Percentiles rank a stretch among this genome's conserved stretches.
These are phyloP conservation scores for Seiridium cupressi DNA, from an alignment of 2,329 filamentous ascomycete genomes.

Conservation along the genomic window DNA sequence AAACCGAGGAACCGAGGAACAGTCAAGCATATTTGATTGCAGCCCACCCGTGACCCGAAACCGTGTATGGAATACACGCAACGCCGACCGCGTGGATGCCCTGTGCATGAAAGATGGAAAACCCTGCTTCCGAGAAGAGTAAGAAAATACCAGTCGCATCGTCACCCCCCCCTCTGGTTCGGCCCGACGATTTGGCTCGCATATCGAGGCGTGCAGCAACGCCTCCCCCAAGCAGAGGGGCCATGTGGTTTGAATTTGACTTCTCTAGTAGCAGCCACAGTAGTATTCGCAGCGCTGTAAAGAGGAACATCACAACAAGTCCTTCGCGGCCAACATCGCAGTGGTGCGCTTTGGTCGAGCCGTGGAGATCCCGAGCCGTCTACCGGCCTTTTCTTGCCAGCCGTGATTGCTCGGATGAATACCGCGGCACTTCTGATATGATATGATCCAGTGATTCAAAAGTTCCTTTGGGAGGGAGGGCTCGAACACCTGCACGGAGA, in stretches of 20 bases:
- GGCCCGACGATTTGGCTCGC: conserved; percentile 1
- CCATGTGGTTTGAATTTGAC: neutral
- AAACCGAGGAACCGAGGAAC: neutral
- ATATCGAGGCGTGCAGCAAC: neutral
- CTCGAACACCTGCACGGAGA: neutral
- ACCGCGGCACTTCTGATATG: neutral
- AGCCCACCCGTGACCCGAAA: too few relatives aligned
- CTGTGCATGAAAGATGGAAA: neutral
- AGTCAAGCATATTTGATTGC: neutral
- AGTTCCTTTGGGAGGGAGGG: too few relatives aligned
- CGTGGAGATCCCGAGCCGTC: neutral
- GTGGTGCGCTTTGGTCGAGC: neutral
- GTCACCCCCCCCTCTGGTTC: neutral
- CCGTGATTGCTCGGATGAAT: neutral
- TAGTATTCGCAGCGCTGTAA: too few relatives aligned
- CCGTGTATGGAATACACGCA: too few relatives aligned
- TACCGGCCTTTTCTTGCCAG: neutral
- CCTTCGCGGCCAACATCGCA: neutral
- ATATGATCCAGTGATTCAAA: neutral
- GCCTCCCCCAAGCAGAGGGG: neutral
- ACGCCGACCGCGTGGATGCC: too few relatives aligned
- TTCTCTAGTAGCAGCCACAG: neutral
- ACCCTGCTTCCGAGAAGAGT: neutral
- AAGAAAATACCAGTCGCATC: neutral
- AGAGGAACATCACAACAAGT: too few relatives aligned